Base-by-base conservation (phyloP, 169 alveolate genomes). In the Cryptosporidium baileyi region DNA sequence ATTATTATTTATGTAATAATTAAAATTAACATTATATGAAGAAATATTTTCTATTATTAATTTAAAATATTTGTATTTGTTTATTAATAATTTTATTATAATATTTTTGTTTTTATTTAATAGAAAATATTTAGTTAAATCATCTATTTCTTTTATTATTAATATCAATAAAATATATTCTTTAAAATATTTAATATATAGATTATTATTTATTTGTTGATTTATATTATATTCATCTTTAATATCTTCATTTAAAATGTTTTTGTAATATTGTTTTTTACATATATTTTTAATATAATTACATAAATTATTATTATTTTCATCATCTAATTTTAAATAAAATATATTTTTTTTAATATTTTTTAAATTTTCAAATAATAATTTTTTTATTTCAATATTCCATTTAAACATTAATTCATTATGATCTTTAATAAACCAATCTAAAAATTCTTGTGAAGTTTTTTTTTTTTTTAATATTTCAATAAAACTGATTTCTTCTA, bases 41-140 rank as follows among this genome's bases (percentile, higher is more conserved):
- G 26, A 61, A 22, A 61, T 26, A 8, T 61, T 8, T 2, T 7
- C 13, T 32, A 54, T 38, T 63, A 54, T 40, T 40, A 54, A 13
- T 13, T 43, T 19, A 40, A 54, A 5, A 60, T n/a, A n/a, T n/a
- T n/a, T 47, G 61, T 4, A 36, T 26, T 30, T 43, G 0, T 51
- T 51, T 15, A 45, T 51, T 22, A 13, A 32, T 4, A 45, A 13
- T 51, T 28, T 45, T 26, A 30, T 63, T 85, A 45, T 80, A 85
- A 52, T 80, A 89, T 40, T 88, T 59, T 63, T 89, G 47, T 81
- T 80, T 54, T 36, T 89, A 80, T 7, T 62, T 32, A 24, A 63
- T 47, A 67, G 89, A 80, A 15, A 67, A 62, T n/a, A 80, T 47
- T 62, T 60, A 32, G 89, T 74, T 49, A 62, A 80, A 51, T 89